Evolutionary conservation across 129 eudicot genomes (phyloP), one percentile per base, ranked within the genome.

Genomic region (Pulicaria dysenterica): DNA sequence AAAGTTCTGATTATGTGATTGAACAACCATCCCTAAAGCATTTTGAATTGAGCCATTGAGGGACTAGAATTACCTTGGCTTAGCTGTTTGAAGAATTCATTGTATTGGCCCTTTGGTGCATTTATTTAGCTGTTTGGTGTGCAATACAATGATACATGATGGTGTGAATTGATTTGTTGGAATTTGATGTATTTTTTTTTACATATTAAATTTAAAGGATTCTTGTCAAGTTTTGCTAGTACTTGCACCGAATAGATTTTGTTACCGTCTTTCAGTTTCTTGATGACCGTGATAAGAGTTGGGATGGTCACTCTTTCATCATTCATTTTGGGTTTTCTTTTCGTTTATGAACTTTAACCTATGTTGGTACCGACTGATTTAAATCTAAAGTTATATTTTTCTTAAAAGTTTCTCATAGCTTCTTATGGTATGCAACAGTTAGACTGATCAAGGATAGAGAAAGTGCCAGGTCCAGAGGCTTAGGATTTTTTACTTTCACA

Each of bases 361-460:
- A 58, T 37, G 65, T 59, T 2, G n/a, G 45, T 59, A 37, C 19
- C 46, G 9, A 8, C 8, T 41, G 37, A 10, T 43, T 16, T n/a
- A 3, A 44, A 44, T 15, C 17, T 14, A 44, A 14, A 40, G 7
- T 62, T 41, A 8, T 8, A 24, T 64, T 3, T 15, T 8, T 64
- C 38, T 41, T 42, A n/a, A 5, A 8, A n/a, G n/a, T 43, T 15
- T 63, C 68, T 43, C 39, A 64, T 64, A 43, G 51, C 69, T 62
- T 41, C 68, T 16, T 42, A 8, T 64, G 51, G 5, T 15, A 64
- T 43, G 69, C 38, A 64, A 64, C 69, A 64, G 69, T 51, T 17
- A 16, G 69, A 16, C 51, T 64, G 53, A 64, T 64, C 24, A 4
- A 41, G 69, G 69, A 64, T 64, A 16, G 69, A 47, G 67, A 60